phyloP scores from a whole-genome alignment of 225 moss, liverwort and hornwort genomes.

The Antitrichia curtipendula region DNA sequence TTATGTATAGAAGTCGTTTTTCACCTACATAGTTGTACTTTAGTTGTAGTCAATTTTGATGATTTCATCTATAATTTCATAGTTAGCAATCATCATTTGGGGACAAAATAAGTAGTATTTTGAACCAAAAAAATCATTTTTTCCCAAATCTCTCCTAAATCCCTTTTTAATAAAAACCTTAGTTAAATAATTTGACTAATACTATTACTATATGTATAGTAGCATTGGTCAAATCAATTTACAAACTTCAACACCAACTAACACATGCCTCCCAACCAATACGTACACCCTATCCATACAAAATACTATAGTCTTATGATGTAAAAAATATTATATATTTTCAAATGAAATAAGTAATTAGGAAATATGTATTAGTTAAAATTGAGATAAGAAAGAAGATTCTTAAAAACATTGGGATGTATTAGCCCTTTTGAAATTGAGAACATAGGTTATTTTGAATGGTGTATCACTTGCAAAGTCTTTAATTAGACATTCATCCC shows the following conservation, averaged over 20 bases:
- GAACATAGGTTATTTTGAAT: neutral
- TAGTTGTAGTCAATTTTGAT: neutral
- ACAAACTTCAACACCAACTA: neutral
- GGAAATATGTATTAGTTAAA: neutral
- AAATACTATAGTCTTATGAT: neutral
- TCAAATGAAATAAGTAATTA: neutral
- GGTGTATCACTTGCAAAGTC: neutral
- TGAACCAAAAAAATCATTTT: rapidly evolving
- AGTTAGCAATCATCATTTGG: neutral
- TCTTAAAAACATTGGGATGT: neutral
- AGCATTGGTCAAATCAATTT: neutral
- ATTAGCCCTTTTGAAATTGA: neutral
- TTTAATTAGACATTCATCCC: neutral
- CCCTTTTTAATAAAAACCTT: neutral
- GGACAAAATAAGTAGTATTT: neutral
- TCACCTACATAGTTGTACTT: neutral
- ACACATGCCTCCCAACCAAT: no score
- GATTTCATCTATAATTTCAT: neutral
- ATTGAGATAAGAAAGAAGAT: neutral
- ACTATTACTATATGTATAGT: neutral
- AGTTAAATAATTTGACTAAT: neutral
- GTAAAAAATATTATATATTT: neutral
- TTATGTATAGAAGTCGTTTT: neutral
- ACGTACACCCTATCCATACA: rapidly evolving
- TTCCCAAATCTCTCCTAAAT: neutral